Evolutionary conservation across 768 basidiomycete species (phyloP).

Genomic region (Lactarius akahatsu): DNA sequence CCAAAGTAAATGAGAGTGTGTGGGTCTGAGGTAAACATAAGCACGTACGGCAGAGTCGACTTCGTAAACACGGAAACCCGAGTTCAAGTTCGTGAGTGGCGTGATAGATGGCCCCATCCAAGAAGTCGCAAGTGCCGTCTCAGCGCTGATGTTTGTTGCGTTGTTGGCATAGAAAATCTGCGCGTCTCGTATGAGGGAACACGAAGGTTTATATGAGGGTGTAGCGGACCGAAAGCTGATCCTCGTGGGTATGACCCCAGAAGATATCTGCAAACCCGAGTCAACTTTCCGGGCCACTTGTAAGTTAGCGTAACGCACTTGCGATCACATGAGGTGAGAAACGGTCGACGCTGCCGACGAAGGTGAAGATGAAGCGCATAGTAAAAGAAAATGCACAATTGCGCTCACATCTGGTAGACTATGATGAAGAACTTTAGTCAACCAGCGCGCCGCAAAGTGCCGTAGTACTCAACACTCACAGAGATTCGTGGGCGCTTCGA

Average conservation of each 20-base stretch:
- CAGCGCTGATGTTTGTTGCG: slow-evolving; percentile 55
- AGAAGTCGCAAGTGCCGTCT: slow-evolving; percentile 54
- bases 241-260: slow-evolving; percentile 77
- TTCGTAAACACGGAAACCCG: slow-evolving; percentile 72
- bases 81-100: slow-evolving; percentile 68
- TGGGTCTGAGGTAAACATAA: not conserved
- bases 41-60: slow-evolving; percentile 61
- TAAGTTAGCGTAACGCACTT: slow-evolving; percentile 44
- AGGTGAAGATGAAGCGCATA: not conserved
- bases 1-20: slow-evolving; percentile 1
- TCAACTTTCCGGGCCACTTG: slow-evolving; percentile 5
- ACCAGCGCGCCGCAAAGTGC: not conserved
- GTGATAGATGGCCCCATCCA: slow-evolving; percentile 72
- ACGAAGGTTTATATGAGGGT: not conserved
- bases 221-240: slow-evolving; percentile 56
- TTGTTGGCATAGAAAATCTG: slow-evolving; percentile 76
- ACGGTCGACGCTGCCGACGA: slow-evolving; percentile 58
- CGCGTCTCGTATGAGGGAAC: not conserved
- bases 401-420: slow-evolving; percentile 52
- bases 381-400: not conserved
- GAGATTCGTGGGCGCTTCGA: slow-evolving; percentile 64
- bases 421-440: slow-evolving; percentile 1
- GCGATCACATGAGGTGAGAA: slow-evolving; percentile 77
- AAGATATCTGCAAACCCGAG: slow-evolving; percentile 54
- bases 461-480: slow-evolving; percentile 44